Percentiles rank a stretch among this genome's conserved stretches.
Evolutionary conservation across 2,329 filamentous ascomycete species (phyloP).

Genomic region (Fusarium lateritium): DNA sequence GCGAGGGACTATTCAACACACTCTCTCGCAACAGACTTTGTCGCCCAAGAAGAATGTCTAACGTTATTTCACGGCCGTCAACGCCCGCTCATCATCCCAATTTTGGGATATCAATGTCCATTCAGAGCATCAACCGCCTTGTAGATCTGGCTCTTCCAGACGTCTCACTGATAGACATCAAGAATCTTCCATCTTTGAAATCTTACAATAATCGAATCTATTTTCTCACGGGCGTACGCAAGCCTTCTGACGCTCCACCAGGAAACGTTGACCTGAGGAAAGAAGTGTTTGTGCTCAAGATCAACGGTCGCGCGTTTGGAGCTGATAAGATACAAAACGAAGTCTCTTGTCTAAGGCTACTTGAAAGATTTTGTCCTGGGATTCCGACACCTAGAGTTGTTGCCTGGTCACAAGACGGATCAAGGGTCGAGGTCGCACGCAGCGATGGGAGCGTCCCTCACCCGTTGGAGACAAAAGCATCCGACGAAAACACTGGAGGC

Average conservation of each 20-base stretch:
- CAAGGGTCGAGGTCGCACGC: background rate
- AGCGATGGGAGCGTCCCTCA: accelerated
- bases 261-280: too few relatives aligned
- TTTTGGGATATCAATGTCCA: slow-evolving; percentile 1
- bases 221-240: background rate
- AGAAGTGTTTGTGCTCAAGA: slow-evolving; percentile 7
- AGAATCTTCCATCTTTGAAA: background rate
- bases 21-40: too few relatives aligned
- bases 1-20: too few relatives aligned
- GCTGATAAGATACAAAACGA: slow-evolving; percentile 19
- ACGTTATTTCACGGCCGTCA: background rate
- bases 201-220: slow-evolving; percentile 29
- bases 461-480: background rate
- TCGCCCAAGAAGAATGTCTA: background rate
- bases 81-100: slow-evolving; percentile 10
- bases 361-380: background rate
- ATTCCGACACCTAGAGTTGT: background rate
- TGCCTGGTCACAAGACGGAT: slow-evolving; percentile 26
- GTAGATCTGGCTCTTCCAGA: background rate
- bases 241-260: too few relatives aligned
- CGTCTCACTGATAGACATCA: accelerated
- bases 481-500: background rate
- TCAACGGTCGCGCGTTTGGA: slow-evolving; percentile 23
- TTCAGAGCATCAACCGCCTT: background rate
- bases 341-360: slow-evolving; percentile 10